Evolutionary conservation across 176 grass and related monocot genomes (phyloP).

Genomic region (Typha latifolia): DNA sequence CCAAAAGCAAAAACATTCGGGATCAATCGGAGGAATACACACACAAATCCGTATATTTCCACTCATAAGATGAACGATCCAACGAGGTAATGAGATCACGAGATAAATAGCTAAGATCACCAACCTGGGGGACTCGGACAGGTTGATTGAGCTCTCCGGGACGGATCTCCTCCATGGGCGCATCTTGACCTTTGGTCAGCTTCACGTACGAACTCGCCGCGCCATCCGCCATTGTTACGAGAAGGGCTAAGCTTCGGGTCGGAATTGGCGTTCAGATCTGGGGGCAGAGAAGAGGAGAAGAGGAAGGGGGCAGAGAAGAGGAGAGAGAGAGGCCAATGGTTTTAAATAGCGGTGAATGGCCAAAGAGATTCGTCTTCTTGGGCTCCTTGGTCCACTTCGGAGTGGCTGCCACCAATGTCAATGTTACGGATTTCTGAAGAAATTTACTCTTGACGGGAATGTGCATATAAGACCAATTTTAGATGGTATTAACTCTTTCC

Average conservation of each 20-base stretch:
- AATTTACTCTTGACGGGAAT: too few relatives aligned
- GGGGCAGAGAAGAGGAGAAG: neutral
- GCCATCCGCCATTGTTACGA: conserved; percentile 35
- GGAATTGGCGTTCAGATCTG: neutral
- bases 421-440: too few relatives aligned
- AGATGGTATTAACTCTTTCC: too few relatives aligned
- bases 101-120: too few relatives aligned
- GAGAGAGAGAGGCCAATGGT: too few relatives aligned
- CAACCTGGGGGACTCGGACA: conserved; percentile 34
- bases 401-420: too few relatives aligned
- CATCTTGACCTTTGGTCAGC: conserved; percentile 39
- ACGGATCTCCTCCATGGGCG: conserved; percentile 38
- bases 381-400: too few relatives aligned
- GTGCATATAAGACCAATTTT: too few relatives aligned
- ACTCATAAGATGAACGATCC: neutral
- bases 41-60: neutral
- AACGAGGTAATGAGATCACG: too few relatives aligned
- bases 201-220: conserved; percentile 32
- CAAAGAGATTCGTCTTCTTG: too few relatives aligned
- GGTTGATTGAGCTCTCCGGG: conserved; percentile 62
- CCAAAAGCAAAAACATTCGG: neutral
- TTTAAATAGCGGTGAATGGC: too few relatives aligned
- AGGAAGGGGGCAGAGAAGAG: neutral
- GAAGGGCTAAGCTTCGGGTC: neutral
- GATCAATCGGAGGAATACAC: neutral